Percentiles rank a stretch among this genome's conserved stretches.
These are phyloP conservation scores for Eucalyptus polybractea DNA, from an alignment of 345 rosid species.

Conservation along the genomic window DNA sequence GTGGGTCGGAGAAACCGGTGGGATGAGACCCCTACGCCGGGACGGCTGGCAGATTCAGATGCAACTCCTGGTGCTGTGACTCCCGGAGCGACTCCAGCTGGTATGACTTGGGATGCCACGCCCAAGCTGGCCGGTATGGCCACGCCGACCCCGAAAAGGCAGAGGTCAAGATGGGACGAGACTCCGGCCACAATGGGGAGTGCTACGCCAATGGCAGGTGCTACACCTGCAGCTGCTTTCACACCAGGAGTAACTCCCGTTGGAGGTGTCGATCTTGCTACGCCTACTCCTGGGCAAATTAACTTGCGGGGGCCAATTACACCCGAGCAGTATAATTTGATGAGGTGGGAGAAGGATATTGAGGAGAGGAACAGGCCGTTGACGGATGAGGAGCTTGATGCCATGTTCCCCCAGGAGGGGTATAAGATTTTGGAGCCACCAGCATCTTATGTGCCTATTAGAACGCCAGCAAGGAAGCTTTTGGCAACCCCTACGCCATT, in stretches of 20 bases:
- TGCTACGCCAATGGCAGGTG: constrained; percentile 87
- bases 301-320: constrained; percentile 67
- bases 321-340: constrained; percentile 80
- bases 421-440: constrained; percentile 94
- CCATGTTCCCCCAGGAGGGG: constrained; percentile 89
- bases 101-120: constrained; percentile 95
- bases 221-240: constrained; percentile 69
- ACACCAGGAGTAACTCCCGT: constrained; percentile 94
- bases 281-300: constrained; percentile 75
- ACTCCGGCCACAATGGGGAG: constrained; percentile 97
- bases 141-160: constrained; percentile 86
- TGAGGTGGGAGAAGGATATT: constrained; percentile 98
- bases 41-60: constrained; percentile 77
- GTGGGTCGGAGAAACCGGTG: constrained; percentile 77
- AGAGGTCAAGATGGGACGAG: constrained; percentile 98
- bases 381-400: constrained; percentile 96
- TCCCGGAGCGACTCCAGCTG: constrained; percentile 93
- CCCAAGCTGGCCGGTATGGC: constrained; percentile 58
- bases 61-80: constrained; percentile 88
- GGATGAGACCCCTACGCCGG: constrained; percentile 99
- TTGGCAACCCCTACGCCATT: constrained; percentile 87
- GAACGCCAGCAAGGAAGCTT: constrained; percentile 88
- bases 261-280: constrained; percentile 77
- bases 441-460: constrained; percentile 83
- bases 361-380: constrained; percentile 96